phyloP scores from a whole-genome alignment of 345 rosid species.

The Corchorus olitorius region DNA sequence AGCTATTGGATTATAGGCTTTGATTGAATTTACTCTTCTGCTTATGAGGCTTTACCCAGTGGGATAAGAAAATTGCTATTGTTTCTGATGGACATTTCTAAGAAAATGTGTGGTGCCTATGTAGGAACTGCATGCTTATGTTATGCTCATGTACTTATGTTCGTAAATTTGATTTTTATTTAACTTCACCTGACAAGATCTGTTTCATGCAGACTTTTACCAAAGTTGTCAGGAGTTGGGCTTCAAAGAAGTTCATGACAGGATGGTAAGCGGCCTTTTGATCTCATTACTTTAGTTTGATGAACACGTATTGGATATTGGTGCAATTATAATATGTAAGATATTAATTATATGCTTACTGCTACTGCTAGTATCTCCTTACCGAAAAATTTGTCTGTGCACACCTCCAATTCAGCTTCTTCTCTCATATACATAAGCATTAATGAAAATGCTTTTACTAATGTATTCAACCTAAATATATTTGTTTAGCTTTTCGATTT shows the following conservation, averaged over 20 bases:
- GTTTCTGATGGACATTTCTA: background rate
- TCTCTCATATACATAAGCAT: background rate
- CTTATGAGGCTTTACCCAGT: background rate
- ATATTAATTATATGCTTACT: background rate
- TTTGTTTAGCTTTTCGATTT: background rate
- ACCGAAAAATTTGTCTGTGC: background rate
- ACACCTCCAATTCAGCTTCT: background rate
- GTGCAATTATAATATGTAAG: background rate
- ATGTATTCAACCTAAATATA: background rate
- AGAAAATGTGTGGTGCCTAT: background rate
- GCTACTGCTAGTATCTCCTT: background rate
- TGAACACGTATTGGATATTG: background rate
- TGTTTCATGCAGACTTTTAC: constrained; percentile 67
- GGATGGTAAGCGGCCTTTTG: constrained; percentile 65
- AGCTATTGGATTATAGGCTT: background rate
- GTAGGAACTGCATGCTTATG: background rate
- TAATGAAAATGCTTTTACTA: background rate
- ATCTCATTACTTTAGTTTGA: constrained; percentile 17
- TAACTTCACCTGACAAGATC: background rate
- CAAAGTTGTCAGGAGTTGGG: constrained; percentile 96
- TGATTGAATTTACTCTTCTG: background rate
- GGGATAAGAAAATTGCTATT: background rate
- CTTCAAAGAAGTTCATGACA: constrained; percentile 97
- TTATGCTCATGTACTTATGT: too few species aligned
- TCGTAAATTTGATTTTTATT: background rate